Conservation (phyloP, 768 basidiomycete species). For the Termitomyces sp. region DNA sequence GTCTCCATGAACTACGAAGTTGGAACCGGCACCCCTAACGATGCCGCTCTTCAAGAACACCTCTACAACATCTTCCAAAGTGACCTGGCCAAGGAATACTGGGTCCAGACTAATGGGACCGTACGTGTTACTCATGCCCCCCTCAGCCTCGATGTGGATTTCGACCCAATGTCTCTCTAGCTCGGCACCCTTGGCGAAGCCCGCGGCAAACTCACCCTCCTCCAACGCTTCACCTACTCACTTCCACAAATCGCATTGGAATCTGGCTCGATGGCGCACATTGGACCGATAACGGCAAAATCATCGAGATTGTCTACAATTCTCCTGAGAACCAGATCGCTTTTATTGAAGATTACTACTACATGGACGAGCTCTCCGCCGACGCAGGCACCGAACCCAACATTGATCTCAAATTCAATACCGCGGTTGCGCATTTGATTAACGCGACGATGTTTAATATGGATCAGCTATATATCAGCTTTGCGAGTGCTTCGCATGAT, state of each 20-base stretch:
- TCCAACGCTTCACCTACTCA: constrained; percentile 41
- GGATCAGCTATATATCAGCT: constrained; percentile 43
- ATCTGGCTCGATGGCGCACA: constrained; percentile 36
- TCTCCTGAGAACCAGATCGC: constrained; percentile 28
- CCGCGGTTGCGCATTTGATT: constrained; percentile 32
- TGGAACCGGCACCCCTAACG: constrained; percentile 38
- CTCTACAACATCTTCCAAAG: constrained; percentile 35
- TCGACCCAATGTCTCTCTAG: constrained; percentile 14
- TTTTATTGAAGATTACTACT: constrained; percentile 46
- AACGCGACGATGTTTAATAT: constrained; percentile 32
- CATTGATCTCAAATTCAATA: constrained; percentile 38
- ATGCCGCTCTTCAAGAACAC: constrained; percentile 34
- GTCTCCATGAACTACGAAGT: constrained; percentile 46
- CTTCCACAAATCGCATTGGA: constrained; percentile 34
- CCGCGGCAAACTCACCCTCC: constrained; percentile 45
- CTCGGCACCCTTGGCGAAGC: constrained; percentile 45
- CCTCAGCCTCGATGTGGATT: neutral
- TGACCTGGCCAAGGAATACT: constrained; percentile 34
- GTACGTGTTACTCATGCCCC: constrained; percentile 16
- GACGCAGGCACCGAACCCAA: constrained; percentile 31
- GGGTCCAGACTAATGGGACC: constrained; percentile 41
- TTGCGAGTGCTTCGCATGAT: constrained; percentile 39
- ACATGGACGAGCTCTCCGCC: constrained; percentile 24
- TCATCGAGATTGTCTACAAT: constrained; percentile 41
- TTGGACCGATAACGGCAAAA: constrained; percentile 46